Percentiles rank a stretch among this genome's conserved stretches.
Conservation (phyloP, 2,329 filamentous ascomycete species). For the Alternaria alternata region DNA sequence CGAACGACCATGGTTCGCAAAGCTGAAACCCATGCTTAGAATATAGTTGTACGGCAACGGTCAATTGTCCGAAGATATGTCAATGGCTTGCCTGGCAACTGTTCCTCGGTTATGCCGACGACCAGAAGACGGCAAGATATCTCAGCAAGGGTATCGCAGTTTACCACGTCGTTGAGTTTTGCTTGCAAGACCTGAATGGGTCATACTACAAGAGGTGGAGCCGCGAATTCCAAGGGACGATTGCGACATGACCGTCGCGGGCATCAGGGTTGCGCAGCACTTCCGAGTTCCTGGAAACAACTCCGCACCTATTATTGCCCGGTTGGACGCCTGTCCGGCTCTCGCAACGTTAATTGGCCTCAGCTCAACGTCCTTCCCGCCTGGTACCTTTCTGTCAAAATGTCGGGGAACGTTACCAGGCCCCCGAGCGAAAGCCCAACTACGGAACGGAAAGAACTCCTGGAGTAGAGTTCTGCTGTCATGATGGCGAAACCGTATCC, state of each 20-base stretch:
- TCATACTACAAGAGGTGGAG: neutral
- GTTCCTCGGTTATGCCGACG: neutral
- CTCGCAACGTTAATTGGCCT: neutral
- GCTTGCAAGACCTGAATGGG: neutral
- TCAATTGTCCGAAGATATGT: neutral
- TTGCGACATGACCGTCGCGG: slow-evolving; percentile 2
- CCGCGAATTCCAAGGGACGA: neutral
- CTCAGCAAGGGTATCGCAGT: neutral
- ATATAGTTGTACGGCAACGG: neutral
- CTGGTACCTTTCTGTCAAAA: slow-evolving; percentile 5
- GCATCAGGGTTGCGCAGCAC: neutral
- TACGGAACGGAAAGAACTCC: neutral
- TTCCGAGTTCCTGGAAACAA: slow-evolving; percentile 5
- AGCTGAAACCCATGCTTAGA: slow-evolving; percentile 10
- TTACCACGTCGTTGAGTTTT: neutral
- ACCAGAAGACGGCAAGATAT: neutral
- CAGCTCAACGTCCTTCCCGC: slow-evolving; percentile 7
- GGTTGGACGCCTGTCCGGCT: neutral
- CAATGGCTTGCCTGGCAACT: neutral
- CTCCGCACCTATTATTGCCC: neutral
- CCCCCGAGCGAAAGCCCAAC: neutral
- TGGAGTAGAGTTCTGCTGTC: neutral
- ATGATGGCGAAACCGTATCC: neutral
- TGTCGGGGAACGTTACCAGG: neutral
- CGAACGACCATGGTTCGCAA: slow-evolving; percentile 1